These are phyloP conservation scores for Aspergillus neoniger DNA, from an alignment of 2,329 filamentous ascomycete genomes.

Conservation along the genomic window DNA sequence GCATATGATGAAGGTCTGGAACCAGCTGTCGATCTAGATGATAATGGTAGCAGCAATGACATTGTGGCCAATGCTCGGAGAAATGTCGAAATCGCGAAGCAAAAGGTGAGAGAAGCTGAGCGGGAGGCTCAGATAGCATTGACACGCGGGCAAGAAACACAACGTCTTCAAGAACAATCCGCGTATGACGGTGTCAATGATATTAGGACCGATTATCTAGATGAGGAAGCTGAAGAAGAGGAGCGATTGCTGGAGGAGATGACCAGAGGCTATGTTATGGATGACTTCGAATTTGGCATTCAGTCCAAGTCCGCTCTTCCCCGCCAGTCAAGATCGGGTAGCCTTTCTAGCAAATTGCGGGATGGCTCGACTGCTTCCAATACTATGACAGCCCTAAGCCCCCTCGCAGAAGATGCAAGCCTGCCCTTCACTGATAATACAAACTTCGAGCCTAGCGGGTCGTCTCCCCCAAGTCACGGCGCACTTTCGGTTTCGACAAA, in stretches of 20 bases:
- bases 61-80: constrained; percentile 56
- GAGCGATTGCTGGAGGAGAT: constrained; percentile 84
- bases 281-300: constrained; percentile 76
- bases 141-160: constrained; percentile 62
- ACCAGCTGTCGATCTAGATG: constrained; percentile 52
- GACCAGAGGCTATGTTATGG: constrained; percentile 77
- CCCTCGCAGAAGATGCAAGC: constrained; percentile 65
- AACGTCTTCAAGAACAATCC: constrained; percentile 41
- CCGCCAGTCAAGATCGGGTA: constrained; percentile 79
- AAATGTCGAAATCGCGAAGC: constrained; percentile 73
- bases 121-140: constrained; percentile 65
- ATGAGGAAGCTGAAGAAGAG: constrained; percentile 70
- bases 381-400: constrained; percentile 69
- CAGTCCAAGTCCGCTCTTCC: constrained; percentile 69
- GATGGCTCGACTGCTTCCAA: constrained; percentile 77
- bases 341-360: constrained; percentile 75
- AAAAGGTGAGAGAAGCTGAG: constrained; percentile 73
- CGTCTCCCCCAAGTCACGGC: constrained; percentile 44
- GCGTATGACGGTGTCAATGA: constrained; percentile 23
- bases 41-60: constrained; percentile 32
- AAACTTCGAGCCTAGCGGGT: constrained; percentile 34
- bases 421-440: constrained; percentile 37
- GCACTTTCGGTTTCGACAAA: constrained; percentile 4
- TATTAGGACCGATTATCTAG: constrained; percentile 50
- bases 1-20: constrained; percentile 93